Conservation (phyloP, 108 stramenopile genomes). For the Fragilaria radians region DNA sequence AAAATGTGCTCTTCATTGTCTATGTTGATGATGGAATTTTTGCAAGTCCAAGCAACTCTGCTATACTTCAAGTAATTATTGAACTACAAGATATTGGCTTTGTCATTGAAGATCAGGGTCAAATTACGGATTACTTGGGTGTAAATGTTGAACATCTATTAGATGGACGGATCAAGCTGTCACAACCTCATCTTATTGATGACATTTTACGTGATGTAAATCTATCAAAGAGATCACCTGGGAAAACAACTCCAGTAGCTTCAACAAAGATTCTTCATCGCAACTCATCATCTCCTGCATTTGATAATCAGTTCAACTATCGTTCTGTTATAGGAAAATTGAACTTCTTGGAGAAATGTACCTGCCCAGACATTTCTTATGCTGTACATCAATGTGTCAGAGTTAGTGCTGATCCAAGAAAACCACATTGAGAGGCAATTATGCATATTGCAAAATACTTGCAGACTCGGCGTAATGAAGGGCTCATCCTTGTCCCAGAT, state of each 20-base stretch:
- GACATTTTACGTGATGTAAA: not conserved
- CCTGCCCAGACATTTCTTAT: conserved; percentile 28
- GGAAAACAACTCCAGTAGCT: not conserved
- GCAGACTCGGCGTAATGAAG: conserved; percentile 12
- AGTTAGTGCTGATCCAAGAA: conserved; percentile 21
- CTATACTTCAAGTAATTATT: not conserved
- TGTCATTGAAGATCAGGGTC: conserved; percentile 14
- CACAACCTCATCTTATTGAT: conserved; percentile 20
- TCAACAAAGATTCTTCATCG: conserved; percentile 3
- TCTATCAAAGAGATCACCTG: not conserved
- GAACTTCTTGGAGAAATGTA: conserved; percentile 28
- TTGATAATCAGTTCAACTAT: not conserved
- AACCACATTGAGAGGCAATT: conserved; percentile 28
- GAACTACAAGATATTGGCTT: not conserved
- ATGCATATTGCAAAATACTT: conserved; percentile 21
- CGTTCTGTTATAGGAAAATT: conserved; percentile 35
- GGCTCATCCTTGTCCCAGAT: conserved; percentile 18
- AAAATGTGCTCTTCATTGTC: conserved; percentile 16
- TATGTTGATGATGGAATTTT: conserved; percentile 38
- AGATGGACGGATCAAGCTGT: conserved; percentile 8
- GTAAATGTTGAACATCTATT: conserved; percentile 7
- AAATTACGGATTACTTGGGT: conserved; percentile 24
- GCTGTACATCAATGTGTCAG: conserved; percentile 30
- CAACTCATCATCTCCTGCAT: not conserved
- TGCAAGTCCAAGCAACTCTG: not conserved